Evolutionary conservation across 2,329 filamentous ascomycete genomes (phyloP).

Genomic region (Penicillium sp.): DNA sequence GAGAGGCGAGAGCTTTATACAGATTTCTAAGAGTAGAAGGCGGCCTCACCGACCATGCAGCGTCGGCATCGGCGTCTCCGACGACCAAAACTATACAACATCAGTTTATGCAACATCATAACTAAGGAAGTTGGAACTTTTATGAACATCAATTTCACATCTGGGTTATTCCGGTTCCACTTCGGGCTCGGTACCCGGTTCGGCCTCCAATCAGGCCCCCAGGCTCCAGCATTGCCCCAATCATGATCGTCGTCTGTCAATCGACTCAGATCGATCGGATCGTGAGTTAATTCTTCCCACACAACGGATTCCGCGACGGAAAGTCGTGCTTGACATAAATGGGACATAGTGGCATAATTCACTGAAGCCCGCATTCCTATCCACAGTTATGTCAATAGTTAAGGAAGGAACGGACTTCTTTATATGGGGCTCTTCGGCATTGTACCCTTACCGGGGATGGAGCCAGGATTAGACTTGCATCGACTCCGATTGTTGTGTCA

Average conservation of each 20-base stretch:
- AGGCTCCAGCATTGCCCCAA: no score
- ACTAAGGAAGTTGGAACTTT: not conserved
- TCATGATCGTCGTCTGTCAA: not conserved
- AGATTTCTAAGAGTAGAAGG: not conserved
- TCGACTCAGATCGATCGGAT: not conserved
- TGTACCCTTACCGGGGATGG: not conserved
- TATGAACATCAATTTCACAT: not conserved
- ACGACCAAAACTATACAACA: not conserved
- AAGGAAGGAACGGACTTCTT: not conserved
- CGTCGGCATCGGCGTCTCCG: constrained; percentile 2
- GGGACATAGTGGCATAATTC: not conserved
- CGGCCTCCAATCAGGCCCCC: no score
- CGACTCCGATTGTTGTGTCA: not conserved
- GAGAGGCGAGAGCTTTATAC: not conserved
- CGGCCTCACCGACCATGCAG: not conserved
- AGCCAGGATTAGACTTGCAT: not conserved
- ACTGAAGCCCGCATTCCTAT: not conserved
- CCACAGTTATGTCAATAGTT: not conserved
- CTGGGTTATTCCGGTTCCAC: not conserved
- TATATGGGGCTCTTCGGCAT: not conserved
- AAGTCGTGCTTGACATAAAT: not conserved
- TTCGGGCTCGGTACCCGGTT: not conserved
- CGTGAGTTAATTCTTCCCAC: not conserved
- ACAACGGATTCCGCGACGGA: not conserved
- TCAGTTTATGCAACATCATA: no score